phyloP scores from a whole-genome alignment of 257 asterid genomes.

The Leptodermis oblonga region DNA sequence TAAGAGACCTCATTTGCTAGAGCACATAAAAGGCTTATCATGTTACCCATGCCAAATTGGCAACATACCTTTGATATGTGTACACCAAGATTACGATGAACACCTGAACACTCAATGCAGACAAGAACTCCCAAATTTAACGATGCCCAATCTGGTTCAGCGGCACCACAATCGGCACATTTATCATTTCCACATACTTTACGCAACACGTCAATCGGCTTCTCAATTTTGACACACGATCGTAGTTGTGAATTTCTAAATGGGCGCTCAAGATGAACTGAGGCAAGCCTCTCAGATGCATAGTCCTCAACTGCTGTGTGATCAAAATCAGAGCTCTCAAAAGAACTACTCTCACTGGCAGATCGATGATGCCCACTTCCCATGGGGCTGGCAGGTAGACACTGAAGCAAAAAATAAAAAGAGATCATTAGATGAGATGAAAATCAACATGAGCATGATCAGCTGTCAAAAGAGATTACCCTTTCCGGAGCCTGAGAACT shows the following conservation, averaged over 20 bases:
- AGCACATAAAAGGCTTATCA: background rate
- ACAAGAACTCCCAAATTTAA: conserved; percentile 93
- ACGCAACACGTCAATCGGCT: conserved; percentile 78
- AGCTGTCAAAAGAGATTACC: conserved; percentile 36
- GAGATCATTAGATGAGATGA: conserved; percentile 6
- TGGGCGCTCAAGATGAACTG: conserved; percentile 61
- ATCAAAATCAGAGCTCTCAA: conserved; percentile 87
- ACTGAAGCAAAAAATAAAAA: conserved; percentile 38
- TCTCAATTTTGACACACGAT: conserved; percentile 57
- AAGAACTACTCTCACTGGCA: conserved; percentile 97
- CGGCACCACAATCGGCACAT: conserved; percentile 96
- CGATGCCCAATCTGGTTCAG: conserved; percentile 99
- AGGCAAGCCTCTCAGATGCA: conserved; percentile 65
- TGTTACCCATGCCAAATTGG: background rate
- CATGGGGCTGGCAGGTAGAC: conserved; percentile 76
- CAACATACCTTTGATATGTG: conserved; percentile 91
- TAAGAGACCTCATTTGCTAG: background rate
- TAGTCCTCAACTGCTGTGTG: conserved; percentile 81
- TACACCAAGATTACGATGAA: conserved; percentile 98
- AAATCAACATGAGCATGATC: conserved; percentile 3
- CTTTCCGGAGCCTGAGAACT: conserved; percentile 97
- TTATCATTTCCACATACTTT: conserved; percentile 88
- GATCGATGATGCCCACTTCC: conserved; percentile 92
- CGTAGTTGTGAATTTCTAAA: conserved; percentile 63
- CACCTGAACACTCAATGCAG: conserved; percentile 99